Base-by-base conservation (phyloP, 169 alveolate species). In the Besnoitia besnoiti region DNA sequence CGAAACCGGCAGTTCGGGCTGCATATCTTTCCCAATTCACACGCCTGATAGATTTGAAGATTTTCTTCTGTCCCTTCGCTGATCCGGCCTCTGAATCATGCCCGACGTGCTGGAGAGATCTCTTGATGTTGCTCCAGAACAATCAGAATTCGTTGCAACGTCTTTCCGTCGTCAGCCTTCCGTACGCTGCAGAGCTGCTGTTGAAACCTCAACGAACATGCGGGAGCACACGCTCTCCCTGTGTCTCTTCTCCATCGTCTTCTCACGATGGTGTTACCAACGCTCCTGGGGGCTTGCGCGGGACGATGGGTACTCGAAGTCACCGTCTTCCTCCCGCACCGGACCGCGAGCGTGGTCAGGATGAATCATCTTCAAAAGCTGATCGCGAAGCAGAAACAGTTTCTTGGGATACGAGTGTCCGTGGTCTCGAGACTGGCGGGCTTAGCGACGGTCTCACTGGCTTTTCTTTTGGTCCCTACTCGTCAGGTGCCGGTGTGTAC, bases 71-170 rank as follows among this genome's bases (percentile, higher is more conserved):
- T 73, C 46, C 84, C 27, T 39, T 16, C 84, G 49, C 84, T 24
- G 3, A 73, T 37, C 46, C 16, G 84, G 16, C 42, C 0, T 39
- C 42, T 39, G 44, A 73, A 30, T 7, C 27, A 0, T 39, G 46
- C 33, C 84, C 84, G 27, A 73, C 84, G 84, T 30, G 49, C 16
- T 73, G 84, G 84, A 33, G 10, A 37, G 84, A 73, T 33, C 49
- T 73, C 19, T 73, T 39, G 84, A 5, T 73, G 46, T 39, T 73
- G 40, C 84, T 73, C 27, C 42, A 10, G 24, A 73, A 73, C 84
- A 73, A 73, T 33, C 40, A 73, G 44, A 73, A 73, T 21, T 37
- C 84, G 19, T 44, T 73, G 27, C 40, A 73, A 4, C 84, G 84
- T 30, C 84, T 73, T 37, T 73, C 84, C 5, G 46, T 73, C 19